These are phyloP conservation scores for Uncinocarpus reesii DNA, from an alignment of 2,329 filamentous ascomycete species.

Conservation along the genomic window DNA sequence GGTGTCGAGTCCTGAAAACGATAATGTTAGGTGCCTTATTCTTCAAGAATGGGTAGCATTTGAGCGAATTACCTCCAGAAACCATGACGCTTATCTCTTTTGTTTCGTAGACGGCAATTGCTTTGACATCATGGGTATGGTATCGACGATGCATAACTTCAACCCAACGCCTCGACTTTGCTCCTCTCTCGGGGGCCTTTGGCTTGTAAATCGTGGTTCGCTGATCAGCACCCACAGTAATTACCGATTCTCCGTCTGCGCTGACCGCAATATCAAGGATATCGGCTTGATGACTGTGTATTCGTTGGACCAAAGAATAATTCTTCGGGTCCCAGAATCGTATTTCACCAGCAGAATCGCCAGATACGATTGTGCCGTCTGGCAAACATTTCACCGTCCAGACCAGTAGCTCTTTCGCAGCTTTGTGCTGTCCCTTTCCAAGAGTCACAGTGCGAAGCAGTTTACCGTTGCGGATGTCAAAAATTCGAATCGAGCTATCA, in stretches of 20 bases:
- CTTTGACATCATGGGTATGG: constrained; percentile 90
- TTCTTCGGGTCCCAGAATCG: constrained; percentile 90
- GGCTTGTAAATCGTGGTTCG: constrained; percentile 74
- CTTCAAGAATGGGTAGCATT: too few relatives aligned
- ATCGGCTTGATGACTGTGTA: constrained; percentile 81
- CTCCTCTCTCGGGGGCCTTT: constrained; percentile 38
- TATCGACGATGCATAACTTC: constrained; percentile 78
- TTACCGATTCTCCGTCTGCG: constrained; percentile 66
- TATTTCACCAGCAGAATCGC: constrained; percentile 87
- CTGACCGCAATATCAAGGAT: constrained; percentile 78
- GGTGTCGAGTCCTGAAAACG: constrained; percentile 62
- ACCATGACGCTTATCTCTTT: constrained; percentile 74
- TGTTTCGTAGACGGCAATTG: constrained; percentile 82
- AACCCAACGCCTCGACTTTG: constrained; percentile 59
- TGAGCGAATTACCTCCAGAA: constrained; percentile 88
- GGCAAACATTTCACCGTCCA: constrained; percentile 87
- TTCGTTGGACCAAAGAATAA: constrained; percentile 74
- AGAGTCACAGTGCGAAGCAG: constrained; percentile 74
- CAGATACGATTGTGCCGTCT: constrained; percentile 83
- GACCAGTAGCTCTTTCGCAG: constrained; percentile 74
- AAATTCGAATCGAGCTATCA: constrained; percentile 89
- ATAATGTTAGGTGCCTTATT: too few relatives aligned
- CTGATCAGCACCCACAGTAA: constrained; percentile 87
- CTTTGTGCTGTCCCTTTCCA: constrained; percentile 64
- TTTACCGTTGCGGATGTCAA: constrained; percentile 69